Evolutionary conservation across 2,329 filamentous ascomycete species (phyloP), one percentile per base, ranked within the genome.

Genomic region (Chaetomium sp.): DNA sequence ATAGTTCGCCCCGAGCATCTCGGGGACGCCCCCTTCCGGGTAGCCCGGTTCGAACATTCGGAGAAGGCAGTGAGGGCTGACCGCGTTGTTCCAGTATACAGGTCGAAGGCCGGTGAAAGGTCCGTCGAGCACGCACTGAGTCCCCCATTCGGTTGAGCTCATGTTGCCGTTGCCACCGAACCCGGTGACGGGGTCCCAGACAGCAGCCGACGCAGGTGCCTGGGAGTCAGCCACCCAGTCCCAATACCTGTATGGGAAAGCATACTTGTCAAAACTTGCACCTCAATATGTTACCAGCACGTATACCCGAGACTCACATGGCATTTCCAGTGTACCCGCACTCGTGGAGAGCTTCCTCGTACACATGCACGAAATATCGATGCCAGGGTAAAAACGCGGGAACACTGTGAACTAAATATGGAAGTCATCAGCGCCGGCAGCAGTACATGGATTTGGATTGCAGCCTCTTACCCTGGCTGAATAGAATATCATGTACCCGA

Each of bases 121-220:
- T n/a, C 51, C 51, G 27, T 54, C 51, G 10, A 27, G 16, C 1
- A 54, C 51, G 29, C 51, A 54, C 13, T 54, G 33, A 9, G 19
- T 33, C 7, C 25, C 51, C 21, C 51, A n/a, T 4, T 2, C 29
- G 1, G 21, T 27, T 2, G 23, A 25, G 27, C 27, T 33, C 19
- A 3, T 54, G 51, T 54, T 54, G 13, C 51, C 51, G 51, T 54
- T 54, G 25, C 51, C 51, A 16, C 51, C 51, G 13, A 54, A 33
- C 1, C 51, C 51, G 27, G 51, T 54, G 4, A 27, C 29, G 51
- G 51, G 25, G 21, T 54, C 51, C 27, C 51, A 54, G 51, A 54
- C 25, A 10, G 51, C 7, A 2, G 51, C 25, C 16, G 51, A n/a
- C 27, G 25, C 51, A 47, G 45, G 45, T 23, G 45, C 45, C 45